Evolutionary conservation across 164 flowering plant species (phyloP), one percentile per base, ranked within the genome.

Genomic region (Malania oleifera): DNA sequence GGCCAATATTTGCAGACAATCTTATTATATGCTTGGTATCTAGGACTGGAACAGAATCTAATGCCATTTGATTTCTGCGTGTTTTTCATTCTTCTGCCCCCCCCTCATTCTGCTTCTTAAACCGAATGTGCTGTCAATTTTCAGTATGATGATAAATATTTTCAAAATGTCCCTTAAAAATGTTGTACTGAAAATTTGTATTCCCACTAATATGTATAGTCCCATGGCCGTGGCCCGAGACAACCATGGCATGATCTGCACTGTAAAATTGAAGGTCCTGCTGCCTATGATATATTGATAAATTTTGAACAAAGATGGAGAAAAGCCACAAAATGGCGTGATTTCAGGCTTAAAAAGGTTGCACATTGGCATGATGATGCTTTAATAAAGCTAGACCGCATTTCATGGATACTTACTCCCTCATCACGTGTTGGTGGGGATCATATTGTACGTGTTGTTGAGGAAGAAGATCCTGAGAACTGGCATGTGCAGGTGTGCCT

Each of bases 211-310:
- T 34, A 40, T 65, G 54, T 64, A 46, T 67, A 81, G 85, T 52
- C 70, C 37, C 61, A 58, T 37, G 25, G 64, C 57, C 61, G 54
- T 59, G 72, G 81, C 52, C 96, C 96, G 12, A 79, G 96, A 66
- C 81, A 86, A 70, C 96, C 96, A 39, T 88, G 96, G 96, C 96
- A 87, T 75, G 96, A 87, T 63, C 61, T 87, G 39, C 96, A 88
- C 59, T 88, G 90, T 66, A 82, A 74, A 65, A 69, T 85, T 45
- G 92, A 88, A 45, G 96, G 92, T 7, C 92, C 92, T 41, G 96
- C 96, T 61, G 96, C 90, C 38, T 78, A 83, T 74, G 96, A 88
- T 67, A 65, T 85, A 34, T 39, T 85, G 61, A 79, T 61, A 35
- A 88, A 88, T 64, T 88, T 86, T 68, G 90, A 84, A 15, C 90